Evolutionary conservation across 2,329 filamentous ascomycete species (phyloP).

Genomic region (Ambrosiella xylebori): DNA sequence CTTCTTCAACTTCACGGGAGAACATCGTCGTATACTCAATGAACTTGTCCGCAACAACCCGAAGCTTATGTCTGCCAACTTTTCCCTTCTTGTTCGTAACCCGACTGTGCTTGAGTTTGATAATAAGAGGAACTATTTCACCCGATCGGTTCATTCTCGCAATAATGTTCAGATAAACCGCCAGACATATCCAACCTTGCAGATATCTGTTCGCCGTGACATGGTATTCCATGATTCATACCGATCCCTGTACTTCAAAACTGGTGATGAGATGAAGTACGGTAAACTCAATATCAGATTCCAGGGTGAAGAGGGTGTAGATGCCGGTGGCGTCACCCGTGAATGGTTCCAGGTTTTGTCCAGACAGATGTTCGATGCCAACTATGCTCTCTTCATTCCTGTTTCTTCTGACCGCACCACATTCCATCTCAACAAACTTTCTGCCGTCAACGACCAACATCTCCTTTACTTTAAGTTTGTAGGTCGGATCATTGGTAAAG

Average conservation of each 20-base stretch:
- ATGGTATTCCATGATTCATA: constrained; percentile 97
- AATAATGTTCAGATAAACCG: constrained; percentile 48
- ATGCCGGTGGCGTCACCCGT: constrained; percentile 89
- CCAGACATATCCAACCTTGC: constrained; percentile 53
- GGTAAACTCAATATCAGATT: constrained; percentile 97
- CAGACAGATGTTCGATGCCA: constrained; percentile 96
- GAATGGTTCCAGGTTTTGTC: constrained; percentile 99
- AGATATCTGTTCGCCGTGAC: constrained; percentile 78
- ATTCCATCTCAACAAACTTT: constrained; percentile 94
- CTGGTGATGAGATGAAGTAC: constrained; percentile 93
- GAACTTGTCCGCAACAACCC: constrained; percentile 94
- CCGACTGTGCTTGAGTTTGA: constrained; percentile 98
- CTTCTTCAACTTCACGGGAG: constrained; percentile 95
- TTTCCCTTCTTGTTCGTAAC: constrained; percentile 90
- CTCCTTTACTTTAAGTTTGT: constrained; percentile 99
- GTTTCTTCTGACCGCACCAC: constrained; percentile 95
- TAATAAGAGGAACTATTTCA: constrained; percentile 99
- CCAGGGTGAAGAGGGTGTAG: constrained; percentile 91
- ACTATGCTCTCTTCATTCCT: constrained; percentile 90
- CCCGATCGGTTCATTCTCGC: constrained; percentile 63
- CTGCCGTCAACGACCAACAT: constrained; percentile 87
- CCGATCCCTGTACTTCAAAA: constrained; percentile 95
- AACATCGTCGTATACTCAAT: constrained; percentile 93
- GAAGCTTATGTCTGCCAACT: constrained; percentile 96
- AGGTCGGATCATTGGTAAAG: constrained; percentile 93